Conservation (phyloP, 163 green algal genomes). For the Scenedesmus sp. region DNA sequence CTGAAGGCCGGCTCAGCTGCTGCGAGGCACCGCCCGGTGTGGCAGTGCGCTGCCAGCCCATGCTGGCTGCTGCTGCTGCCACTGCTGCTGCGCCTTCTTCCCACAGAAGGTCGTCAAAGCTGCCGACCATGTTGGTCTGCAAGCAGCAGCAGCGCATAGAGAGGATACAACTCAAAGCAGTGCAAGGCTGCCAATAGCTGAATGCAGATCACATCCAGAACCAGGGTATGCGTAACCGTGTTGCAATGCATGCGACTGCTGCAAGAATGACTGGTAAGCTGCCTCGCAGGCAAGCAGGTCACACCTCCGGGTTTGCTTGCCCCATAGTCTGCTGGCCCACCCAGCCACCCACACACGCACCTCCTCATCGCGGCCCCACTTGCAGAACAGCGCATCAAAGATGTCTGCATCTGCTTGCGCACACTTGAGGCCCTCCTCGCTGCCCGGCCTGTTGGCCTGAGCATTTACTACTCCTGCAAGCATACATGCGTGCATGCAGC, state of each 20-base stretch:
- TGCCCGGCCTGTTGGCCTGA: background rate
- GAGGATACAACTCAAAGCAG: background rate
- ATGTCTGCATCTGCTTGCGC: constrained; percentile 44
- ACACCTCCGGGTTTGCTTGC: background rate
- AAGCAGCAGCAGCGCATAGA: background rate
- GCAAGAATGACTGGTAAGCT: background rate
- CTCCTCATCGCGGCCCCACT: constrained; percentile 47
- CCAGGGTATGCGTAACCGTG: too few species aligned
- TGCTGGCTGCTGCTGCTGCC: constrained; percentile 28
- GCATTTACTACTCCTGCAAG: background rate
- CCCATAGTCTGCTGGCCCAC: too few species aligned
- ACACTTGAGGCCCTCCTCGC: background rate
- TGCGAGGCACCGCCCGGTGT: background rate
- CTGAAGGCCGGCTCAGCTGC: background rate
- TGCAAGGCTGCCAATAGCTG: too few species aligned
- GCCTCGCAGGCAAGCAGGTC: background rate
- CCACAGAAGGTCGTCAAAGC: constrained; percentile 52
- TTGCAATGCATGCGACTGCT: too few species aligned
- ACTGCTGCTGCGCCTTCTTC: constrained; percentile 11
- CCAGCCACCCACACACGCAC: background rate
- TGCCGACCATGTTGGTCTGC: constrained; percentile 43
- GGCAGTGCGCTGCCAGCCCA: constrained; percentile 36
- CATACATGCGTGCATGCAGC: background rate
- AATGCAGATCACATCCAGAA: too few species aligned
- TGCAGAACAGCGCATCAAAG: constrained; percentile 50